phyloP scores from a whole-genome alignment of 2,329 filamentous ascomycete genomes.

The Teratosphaeriaceae sp. region DNA sequence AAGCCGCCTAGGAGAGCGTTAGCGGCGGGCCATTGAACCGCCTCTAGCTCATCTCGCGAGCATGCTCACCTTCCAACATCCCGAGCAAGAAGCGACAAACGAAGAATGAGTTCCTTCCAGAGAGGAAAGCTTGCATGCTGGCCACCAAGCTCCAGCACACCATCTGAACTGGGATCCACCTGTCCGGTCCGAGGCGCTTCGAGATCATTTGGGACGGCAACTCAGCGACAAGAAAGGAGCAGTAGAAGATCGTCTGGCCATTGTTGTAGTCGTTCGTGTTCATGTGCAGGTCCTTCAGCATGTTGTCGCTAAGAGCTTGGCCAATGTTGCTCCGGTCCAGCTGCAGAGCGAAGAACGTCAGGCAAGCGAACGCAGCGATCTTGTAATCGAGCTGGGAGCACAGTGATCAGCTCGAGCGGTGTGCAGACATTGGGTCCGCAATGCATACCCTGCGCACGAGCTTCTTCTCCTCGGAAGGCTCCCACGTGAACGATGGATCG shows the following conservation, averaged over 20 bases:
- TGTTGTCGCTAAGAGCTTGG: constrained; percentile 24
- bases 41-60: too few species aligned
- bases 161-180: constrained; percentile 35
- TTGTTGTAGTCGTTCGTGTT: constrained; percentile 46
- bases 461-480: constrained; percentile 48
- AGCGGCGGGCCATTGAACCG: too few species aligned
- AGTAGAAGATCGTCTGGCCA: constrained; percentile 59
- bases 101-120: constrained; percentile 31
- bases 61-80: constrained; percentile 27
- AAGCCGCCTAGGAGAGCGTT: constrained; percentile 45
- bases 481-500: constrained; percentile 53
- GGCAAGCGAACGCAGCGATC: constrained; percentile 46
- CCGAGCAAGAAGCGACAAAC: constrained; percentile 36
- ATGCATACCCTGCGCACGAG: constrained; percentile 47
- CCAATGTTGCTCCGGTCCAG: constrained; percentile 47
- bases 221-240: constrained; percentile 61
- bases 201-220: constrained; percentile 37
- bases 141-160: constrained; percentile 41
- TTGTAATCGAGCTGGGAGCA: constrained; percentile 42
- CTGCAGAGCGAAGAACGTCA: constrained; percentile 50
- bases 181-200: constrained; percentile 39
- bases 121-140: constrained; percentile 28
- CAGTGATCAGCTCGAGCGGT: background rate
- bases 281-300: constrained; percentile 46
- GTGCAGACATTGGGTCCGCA: too few species aligned